phyloP scores from a whole-genome alignment of 495 filamentous ascomycete species.

The Aspergillus steynii region DNA sequence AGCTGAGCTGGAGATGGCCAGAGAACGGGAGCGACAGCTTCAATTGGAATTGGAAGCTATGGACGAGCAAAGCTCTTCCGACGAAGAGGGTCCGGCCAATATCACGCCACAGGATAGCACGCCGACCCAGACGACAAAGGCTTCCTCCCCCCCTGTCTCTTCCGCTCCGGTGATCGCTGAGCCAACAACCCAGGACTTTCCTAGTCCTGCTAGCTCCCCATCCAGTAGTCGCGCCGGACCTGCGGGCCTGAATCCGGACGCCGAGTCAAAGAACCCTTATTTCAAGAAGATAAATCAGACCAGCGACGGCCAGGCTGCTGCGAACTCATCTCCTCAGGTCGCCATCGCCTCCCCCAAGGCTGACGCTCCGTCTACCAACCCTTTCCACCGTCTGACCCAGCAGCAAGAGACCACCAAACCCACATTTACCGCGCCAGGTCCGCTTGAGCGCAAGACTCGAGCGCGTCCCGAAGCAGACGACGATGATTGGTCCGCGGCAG shows the following conservation, averaged over 20 bases:
- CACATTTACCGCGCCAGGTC: constrained; percentile 36
- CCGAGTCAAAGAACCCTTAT: constrained; percentile 69
- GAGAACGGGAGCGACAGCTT: constrained; percentile 83
- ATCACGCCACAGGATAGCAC: constrained; percentile 83
- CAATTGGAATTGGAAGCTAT: constrained; percentile 83
- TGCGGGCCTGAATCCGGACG: constrained; percentile 27
- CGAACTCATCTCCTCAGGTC: constrained; percentile 31
- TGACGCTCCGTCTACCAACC: constrained; percentile 75
- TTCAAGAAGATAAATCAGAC: constrained; percentile 65
- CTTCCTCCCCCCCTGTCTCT: constrained; percentile 46
- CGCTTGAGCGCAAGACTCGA: constrained; percentile 51
- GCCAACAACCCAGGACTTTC: constrained; percentile 17
- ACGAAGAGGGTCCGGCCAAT: constrained; percentile 81
- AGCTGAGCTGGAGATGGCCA: constrained; percentile 88
- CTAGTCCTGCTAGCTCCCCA: constrained; percentile 29
- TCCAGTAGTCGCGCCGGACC: constrained; percentile 29
- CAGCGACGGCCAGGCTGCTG: constrained; percentile 23
- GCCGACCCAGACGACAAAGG: constrained; percentile 56
- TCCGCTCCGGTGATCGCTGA: constrained; percentile 35
- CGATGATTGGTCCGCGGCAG: constrained; percentile 82
- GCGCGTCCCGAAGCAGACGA: constrained; percentile 75
- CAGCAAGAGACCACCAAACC: constrained; percentile 46
- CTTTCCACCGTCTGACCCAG: constrained; percentile 86
- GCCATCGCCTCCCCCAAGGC: constrained; percentile 32
- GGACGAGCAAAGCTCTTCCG: constrained; percentile 76